Evolutionary conservation across 2,329 filamentous ascomycete species (phyloP).

Genomic region (Ampelomyces quisqualis): DNA sequence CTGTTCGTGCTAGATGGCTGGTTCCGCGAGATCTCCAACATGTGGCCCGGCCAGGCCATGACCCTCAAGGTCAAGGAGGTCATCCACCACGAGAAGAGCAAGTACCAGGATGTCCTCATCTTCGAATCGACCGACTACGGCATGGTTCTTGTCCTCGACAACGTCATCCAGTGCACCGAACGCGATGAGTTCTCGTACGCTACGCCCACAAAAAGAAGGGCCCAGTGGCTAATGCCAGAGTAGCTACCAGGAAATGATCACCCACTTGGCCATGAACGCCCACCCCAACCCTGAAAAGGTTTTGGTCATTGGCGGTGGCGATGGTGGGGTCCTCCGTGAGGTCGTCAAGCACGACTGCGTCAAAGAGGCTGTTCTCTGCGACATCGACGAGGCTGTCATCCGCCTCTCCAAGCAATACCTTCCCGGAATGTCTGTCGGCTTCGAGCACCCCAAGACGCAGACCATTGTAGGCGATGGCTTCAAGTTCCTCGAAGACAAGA

Average conservation of each 20-base stretch:
- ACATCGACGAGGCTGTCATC: slow-evolving; percentile 99
- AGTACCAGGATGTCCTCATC: slow-evolving; percentile 98
- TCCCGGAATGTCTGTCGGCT: slow-evolving; percentile 88
- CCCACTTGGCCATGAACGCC: slow-evolving; percentile 95
- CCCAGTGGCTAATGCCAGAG: slow-evolving; percentile 16
- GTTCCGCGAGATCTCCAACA: slow-evolving; percentile 98
- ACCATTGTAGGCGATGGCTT: slow-evolving; percentile 95
- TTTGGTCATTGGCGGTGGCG: slow-evolving; percentile 94
- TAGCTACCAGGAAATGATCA: slow-evolving; percentile 99
- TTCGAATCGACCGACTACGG: slow-evolving; percentile 98
- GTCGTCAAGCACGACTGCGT: slow-evolving; percentile 98
- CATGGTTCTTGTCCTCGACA: slow-evolving; percentile 94
- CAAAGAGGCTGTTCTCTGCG: slow-evolving; percentile 93
- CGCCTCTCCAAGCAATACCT: slow-evolving; percentile 98
- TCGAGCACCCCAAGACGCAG: slow-evolving; percentile 90
- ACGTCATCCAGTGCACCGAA: slow-evolving; percentile 98
- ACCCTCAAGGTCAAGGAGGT: slow-evolving; percentile 88
- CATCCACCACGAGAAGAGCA: slow-evolving; percentile 97
- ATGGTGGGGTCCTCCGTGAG: slow-evolving; percentile 96
- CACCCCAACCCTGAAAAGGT: slow-evolving; percentile 99
- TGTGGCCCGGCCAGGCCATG: slow-evolving; percentile 99
- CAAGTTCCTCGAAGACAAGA: slow-evolving; percentile 95
- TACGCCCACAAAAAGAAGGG: not conserved
- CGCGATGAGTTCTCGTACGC: slow-evolving; percentile 89
- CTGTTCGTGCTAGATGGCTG: slow-evolving; percentile 77